Percentiles rank a stretch among this genome's conserved stretches.
Evolutionary conservation across 2,329 filamentous ascomycete species (phyloP).

Genomic region (Ambrosiella beaveri): DNA sequence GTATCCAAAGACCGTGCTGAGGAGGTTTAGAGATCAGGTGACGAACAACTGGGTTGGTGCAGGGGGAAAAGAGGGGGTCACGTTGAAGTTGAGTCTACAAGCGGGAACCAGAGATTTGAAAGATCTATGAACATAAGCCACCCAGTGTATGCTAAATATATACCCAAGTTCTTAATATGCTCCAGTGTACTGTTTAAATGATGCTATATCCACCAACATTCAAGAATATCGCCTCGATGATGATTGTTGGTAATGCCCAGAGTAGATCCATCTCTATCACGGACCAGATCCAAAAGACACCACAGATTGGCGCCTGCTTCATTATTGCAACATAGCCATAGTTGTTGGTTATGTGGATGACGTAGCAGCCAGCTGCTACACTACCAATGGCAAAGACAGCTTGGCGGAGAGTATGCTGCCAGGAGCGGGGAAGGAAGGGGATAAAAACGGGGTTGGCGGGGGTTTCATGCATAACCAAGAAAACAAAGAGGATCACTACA

Average conservation of each 20-base stretch:
- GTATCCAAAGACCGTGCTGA: slow-evolving; percentile 7
- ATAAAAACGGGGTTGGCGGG: slow-evolving; percentile 30
- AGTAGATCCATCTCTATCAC: slow-evolving; percentile 68
- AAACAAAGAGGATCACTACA: slow-evolving; percentile 35
- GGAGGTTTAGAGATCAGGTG: not conserved
- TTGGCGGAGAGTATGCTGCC: slow-evolving; percentile 30
- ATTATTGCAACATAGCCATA: slow-evolving; percentile 74
- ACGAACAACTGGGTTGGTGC: not conserved
- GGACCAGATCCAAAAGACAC: slow-evolving; percentile 84
- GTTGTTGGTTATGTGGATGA: slow-evolving; percentile 66
- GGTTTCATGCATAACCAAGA: slow-evolving; percentile 41
- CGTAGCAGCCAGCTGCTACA: slow-evolving; percentile 51
- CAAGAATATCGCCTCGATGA: slow-evolving; percentile 27
- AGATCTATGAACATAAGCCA: not conserved
- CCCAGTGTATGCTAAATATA: not conserved
- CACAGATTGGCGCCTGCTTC: slow-evolving; percentile 79
- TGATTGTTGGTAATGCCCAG: slow-evolving; percentile 42
- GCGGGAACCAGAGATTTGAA: not conserved
- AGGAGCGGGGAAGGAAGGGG: slow-evolving; percentile 32
- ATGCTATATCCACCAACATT: slow-evolving; percentile 33
- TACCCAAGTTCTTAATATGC: not conserved
- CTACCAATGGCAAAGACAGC: slow-evolving; percentile 46
- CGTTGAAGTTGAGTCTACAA: not conserved
- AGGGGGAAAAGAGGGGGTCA: not conserved
- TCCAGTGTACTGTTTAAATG: slow-evolving; percentile 14